Percentiles rank a stretch among this genome's conserved stretches.
Evolutionary conservation across 208 protist species (phyloP).

Genomic region (Crithidia brevicula): DNA sequence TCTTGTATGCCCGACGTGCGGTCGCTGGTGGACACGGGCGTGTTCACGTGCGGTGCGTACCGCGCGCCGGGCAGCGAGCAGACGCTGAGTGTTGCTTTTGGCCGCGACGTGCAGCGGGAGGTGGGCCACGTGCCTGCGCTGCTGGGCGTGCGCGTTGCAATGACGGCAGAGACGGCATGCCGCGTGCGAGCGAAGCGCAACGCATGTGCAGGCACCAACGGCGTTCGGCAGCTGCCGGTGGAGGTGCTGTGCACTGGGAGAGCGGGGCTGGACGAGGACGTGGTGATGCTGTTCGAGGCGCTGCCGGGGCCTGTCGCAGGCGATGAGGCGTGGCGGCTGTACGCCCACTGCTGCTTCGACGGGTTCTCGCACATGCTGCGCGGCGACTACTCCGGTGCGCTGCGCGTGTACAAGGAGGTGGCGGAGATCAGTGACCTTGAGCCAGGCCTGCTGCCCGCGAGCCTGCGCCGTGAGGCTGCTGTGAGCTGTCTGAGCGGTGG

Average conservation of each 20-base stretch:
- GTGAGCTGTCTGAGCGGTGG: constrained; percentile 2
- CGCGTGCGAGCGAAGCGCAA: constrained; percentile 28
- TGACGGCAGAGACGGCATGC: constrained; percentile 43
- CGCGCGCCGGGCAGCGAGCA: constrained; percentile 13
- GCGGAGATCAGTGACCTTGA: constrained; percentile 20
- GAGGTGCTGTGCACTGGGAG: background rate
- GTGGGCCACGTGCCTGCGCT: constrained; percentile 27
- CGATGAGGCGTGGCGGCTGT: constrained; percentile 30
- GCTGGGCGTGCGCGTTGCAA: constrained; percentile 26
- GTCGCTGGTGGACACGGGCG: constrained; percentile 29
- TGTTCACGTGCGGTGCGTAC: constrained; percentile 23
- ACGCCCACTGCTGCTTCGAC: constrained; percentile 19
- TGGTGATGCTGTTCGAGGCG: constrained; percentile 33
- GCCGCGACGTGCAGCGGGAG: constrained; percentile 32
- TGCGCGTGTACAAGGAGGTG: constrained; percentile 28
- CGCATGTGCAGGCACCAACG: background rate
- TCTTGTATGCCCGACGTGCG: constrained; percentile 13
- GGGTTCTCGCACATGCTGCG: constrained; percentile 45
- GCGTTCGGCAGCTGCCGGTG: background rate
- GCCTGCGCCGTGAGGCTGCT: constrained; percentile 18
- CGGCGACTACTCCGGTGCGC: constrained; percentile 38
- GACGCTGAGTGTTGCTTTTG: constrained; percentile 20
- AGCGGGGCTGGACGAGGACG: constrained; percentile 11
- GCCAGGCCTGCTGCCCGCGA: constrained; percentile 8
- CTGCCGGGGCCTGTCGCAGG: constrained; percentile 16